These are phyloP conservation scores for Paecilomyces niveus DNA, from an alignment of 2,329 filamentous ascomycete species.

Conservation along the genomic window DNA sequence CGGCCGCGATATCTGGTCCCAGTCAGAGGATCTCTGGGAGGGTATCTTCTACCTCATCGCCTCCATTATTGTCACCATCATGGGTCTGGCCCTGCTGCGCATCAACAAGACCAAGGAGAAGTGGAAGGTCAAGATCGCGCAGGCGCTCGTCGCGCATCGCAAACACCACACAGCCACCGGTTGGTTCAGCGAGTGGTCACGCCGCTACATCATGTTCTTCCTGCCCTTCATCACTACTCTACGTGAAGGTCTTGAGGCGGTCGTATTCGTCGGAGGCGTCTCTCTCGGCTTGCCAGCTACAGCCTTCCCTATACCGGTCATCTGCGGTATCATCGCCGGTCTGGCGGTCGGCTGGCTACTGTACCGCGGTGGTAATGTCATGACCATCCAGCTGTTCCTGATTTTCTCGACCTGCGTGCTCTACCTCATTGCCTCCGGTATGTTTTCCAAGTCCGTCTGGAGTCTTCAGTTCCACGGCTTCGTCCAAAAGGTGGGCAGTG, in stretches of 20 bases:
- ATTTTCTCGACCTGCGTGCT: conserved; percentile 74
- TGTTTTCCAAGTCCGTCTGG: conserved; percentile 74
- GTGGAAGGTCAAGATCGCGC: conserved; percentile 76
- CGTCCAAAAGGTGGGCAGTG: conserved; percentile 45
- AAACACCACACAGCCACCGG: conserved; percentile 37
- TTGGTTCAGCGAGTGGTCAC: conserved; percentile 50
- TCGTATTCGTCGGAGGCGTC: conserved; percentile 84
- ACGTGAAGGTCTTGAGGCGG: conserved; percentile 76
- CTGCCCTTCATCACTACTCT: conserved; percentile 84
- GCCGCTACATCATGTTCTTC: conserved; percentile 73
- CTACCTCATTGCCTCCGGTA: conserved; percentile 74
- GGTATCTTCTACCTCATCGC: conserved; percentile 71
- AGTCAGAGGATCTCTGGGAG: conserved; percentile 71
- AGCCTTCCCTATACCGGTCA: conserved; percentile 62
- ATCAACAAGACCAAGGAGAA: conserved; percentile 79
- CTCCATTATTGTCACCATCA: conserved; percentile 65
- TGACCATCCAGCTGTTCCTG: conserved; percentile 69
- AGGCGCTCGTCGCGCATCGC: conserved; percentile 52
- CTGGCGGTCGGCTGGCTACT: conserved; percentile 55
- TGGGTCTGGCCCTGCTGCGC: conserved; percentile 73
- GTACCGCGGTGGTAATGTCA: conserved; percentile 52
- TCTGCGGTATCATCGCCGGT: conserved; percentile 54
- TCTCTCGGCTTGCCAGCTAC: conserved; percentile 67
- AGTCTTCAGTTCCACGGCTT: conserved; percentile 61
- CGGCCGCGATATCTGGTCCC: conserved; percentile 59